Percentiles rank a stretch among this genome's conserved stretches.
These are phyloP conservation scores for Teunomyces tritomae DNA, from an alignment of 805 yeast genomes.

Conservation along the genomic window DNA sequence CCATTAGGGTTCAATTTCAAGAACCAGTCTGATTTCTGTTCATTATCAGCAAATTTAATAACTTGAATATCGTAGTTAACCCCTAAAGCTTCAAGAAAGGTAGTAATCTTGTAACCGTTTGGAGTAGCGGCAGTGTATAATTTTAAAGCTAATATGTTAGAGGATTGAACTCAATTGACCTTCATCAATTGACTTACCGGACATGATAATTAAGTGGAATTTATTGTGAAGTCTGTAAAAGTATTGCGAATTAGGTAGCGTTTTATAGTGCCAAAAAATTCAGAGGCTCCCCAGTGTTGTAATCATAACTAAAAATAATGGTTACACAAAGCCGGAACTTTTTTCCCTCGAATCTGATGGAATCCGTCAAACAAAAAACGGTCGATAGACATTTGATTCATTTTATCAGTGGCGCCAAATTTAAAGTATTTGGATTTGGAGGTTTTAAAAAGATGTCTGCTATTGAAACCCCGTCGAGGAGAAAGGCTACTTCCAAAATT, in stretches of 20 bases:
- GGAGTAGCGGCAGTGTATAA: conserved; percentile 43
- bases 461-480: neutral
- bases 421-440: too few species aligned
- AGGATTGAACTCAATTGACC: neutral
- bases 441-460: too few species aligned
- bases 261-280: too few species aligned
- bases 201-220: neutral
- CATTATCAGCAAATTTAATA: conserved; percentile 41
- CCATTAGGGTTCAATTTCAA: conserved; percentile 61
- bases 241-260: too few species aligned
- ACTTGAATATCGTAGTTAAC: conserved; percentile 39
- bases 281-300: too few species aligned
- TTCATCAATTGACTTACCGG: neutral
- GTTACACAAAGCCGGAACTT: too few species aligned
- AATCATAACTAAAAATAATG: too few species aligned
- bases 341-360: neutral
- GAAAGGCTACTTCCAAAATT: neutral
- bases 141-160: conserved; percentile 4
- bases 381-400: neutral
- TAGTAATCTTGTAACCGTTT: conserved; percentile 43
- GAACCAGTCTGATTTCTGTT: conserved; percentile 58
- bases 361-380: neutral
- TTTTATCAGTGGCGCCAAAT: neutral
- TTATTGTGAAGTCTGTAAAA: too few species aligned
- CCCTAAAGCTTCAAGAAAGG: conserved; percentile 41